Base-by-base conservation (phyloP, 768 basidiomycete genomes). In the Calocybe gangraenosa region DNA sequence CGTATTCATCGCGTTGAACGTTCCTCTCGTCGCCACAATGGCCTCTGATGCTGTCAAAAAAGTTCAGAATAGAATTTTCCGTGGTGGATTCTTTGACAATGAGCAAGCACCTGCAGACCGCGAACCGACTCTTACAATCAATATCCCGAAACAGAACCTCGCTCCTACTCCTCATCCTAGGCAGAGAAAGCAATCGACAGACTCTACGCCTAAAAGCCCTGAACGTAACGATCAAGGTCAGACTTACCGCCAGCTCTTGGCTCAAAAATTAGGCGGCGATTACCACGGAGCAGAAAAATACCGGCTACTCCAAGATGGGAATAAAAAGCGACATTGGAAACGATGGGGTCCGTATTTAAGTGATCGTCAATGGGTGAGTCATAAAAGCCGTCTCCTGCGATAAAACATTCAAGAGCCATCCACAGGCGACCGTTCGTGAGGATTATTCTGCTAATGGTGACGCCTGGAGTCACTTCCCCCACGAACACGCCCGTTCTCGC, bases 261-360 rank as follows among this genome's bases (percentile, higher is more conserved):
- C 73, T 21, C 71, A 81, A 49, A 65, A 67, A 46, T 70, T 94
- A 23, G 89, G 89, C 1, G 55, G 67, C 3, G 70, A 82, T 25
- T 98, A 94, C 62, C 76, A 82, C 40, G 87, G 89, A 10, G 80
- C 79, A 18, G 95, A 99, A 69, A 81, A 81, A 53, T 73, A 87
- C 64, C 80, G 94, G 39, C 78, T 99, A n/a, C 67, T 81, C 39
- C 87, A 97, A 57, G 90, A 92, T 53, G 82, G 77, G 47, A 71
- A 74, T 40, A 84, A 80, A 54, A 83, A 90, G 53, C 76, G 76
- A 40, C 94, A 98, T 65, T 99, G 96, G 96, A 98, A 98, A 68
- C 77, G 91, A 56, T 98, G 95, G 95, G 96, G 96, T 15, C 96
- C 96, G 13, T 99, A 99, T 70, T 77, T 99, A 42, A 86, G 85